Base-by-base conservation (phyloP, 257 asterid species). In the Fraxinus anomala region DNA sequence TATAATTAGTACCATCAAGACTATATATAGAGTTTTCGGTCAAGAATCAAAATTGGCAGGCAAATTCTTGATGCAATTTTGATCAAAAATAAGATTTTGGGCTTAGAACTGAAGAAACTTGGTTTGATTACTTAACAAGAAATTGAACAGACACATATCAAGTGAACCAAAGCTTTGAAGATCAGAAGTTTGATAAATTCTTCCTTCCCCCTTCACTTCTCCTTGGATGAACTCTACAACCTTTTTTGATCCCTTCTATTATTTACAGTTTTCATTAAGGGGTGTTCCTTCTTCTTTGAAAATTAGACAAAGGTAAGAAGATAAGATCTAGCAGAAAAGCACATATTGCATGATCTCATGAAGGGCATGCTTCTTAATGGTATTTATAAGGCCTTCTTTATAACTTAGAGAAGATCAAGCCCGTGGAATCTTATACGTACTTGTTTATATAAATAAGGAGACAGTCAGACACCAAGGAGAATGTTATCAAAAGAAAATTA, bases 1-100 rank as follows among this genome's bases (percentile, higher is more conserved):
- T 5, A 31, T n/a, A 82, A 65, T 9, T 54, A 69, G 63, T n/a
- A 34, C 65, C 26, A 70, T 54, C 36, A 63, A 47, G 31, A 67
- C 10, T 56, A 21, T 74, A 67, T 37, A 42, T 42, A 10, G 49
- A 34, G 40, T 67, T 68, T 28, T n/a, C 74, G 16, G 24, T 82
- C 80, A 79, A 65, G 17, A 70, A 73, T 12, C 13, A 42, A 42
- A 42, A 42, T 42, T 11, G 49, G 49, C 49, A 42, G 47, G 49
- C 49, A 42, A 42, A 23, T 24, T 61, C 30, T 24, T 42, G 49
- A 42, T 11, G 16, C 49, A 14, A 42, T 42, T 42, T 42, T 42
- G 16, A 10, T 14, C 49, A 11, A 42, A 37, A 37, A 1, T 51
- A 19, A 16, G 23, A 51, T 51, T 51, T n/a, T 59, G 26, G 28